Percentiles rank a stretch among this genome's conserved stretches.
Conservation (phyloP, 2,329 filamentous ascomycete species). For the Akanthomyces lecanii region DNA sequence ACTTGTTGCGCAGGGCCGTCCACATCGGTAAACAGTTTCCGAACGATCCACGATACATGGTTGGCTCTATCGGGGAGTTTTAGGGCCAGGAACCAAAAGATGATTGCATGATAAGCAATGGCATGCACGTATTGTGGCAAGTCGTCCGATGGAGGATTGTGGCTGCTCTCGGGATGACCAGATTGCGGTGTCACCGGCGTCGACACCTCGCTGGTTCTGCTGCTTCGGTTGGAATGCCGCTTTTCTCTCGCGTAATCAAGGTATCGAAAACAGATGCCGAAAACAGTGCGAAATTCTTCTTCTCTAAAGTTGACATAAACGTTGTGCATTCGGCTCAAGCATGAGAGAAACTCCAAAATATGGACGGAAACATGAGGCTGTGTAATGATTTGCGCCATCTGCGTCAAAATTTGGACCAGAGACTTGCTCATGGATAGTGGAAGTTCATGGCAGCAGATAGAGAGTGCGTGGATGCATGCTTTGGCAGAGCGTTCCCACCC, state of each 20-base stretch:
- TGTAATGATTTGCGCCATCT: conserved; percentile 94
- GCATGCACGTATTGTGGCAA: conserved; percentile 92
- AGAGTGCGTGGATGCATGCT: conserved; percentile 89
- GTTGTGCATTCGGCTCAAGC: conserved; percentile 76
- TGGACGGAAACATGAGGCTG: conserved; percentile 89
- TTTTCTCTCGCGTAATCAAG: conserved; percentile 80
- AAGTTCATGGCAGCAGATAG: conserved; percentile 91
- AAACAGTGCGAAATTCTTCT: conserved; percentile 89
- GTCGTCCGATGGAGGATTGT: conserved; percentile 54
- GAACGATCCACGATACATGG: conserved; percentile 86
- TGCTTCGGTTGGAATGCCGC: conserved; percentile 45
- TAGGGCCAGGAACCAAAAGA: conserved; percentile 93
- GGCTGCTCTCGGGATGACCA: conserved; percentile 21
- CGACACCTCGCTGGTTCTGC: conserved; percentile 40
- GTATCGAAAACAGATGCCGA: conserved; percentile 92
- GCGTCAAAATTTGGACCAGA: conserved; percentile 79
- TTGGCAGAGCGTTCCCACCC: conserved; percentile 84
- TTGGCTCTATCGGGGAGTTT: conserved; percentile 78
- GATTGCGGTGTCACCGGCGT: conserved; percentile 25
- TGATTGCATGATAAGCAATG: conserved; percentile 89
- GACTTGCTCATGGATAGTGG: conserved; percentile 82
- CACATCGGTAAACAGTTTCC: conserved; percentile 75
- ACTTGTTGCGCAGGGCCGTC: conserved; percentile 65
- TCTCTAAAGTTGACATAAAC: conserved; percentile 85
- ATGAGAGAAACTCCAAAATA: conserved; percentile 91